Evolutionary conservation across 1,284 basidiomycete genomes (phyloP).

Genomic region (Mycena sp.): DNA sequence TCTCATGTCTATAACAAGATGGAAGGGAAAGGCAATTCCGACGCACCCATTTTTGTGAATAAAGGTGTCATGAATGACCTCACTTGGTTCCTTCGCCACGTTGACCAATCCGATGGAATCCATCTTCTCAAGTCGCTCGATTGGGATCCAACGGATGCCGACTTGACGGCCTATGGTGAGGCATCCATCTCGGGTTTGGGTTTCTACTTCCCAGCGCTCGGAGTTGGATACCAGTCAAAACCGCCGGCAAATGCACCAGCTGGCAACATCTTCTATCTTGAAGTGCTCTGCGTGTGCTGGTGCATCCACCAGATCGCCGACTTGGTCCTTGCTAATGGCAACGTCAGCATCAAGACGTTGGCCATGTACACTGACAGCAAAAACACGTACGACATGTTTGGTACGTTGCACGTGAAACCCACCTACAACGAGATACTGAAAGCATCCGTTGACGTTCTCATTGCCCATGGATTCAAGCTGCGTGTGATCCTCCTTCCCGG

Average conservation of each 20-base stretch:
- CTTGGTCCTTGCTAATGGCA: not conserved
- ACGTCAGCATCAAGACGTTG: conserved; percentile 2
- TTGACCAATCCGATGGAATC: conserved; percentile 38
- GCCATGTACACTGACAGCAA: conserved; percentile 45
- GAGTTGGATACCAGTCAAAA: not conserved
- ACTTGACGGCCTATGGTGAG: conserved; percentile 34
- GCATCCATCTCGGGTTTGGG: conserved; percentile 29
- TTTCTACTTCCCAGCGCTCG: conserved; percentile 21
- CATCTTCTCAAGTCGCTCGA: conserved; percentile 23
- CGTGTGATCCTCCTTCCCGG: not conserved
- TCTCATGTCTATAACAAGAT: conserved; percentile 24
- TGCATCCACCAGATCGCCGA: not conserved
- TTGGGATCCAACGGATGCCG: conserved; percentile 18
- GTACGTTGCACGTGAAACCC: conserved; percentile 36
- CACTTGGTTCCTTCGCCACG: conserved; percentile 33
- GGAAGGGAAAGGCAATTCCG: not conserved
- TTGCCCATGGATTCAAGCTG: conserved; percentile 30
- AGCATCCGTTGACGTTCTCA: conserved; percentile 37
- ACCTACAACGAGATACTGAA: conserved; percentile 45
- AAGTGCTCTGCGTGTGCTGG: conserved; percentile 19
- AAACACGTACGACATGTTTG: conserved; percentile 48
- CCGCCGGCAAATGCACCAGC: conserved; percentile 3
- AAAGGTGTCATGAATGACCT: not conserved
- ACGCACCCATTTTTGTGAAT: not conserved
- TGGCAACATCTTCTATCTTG: conserved; percentile 20